A percentile compares a stretch with the other conserved stretches of the same genome.
Evolutionary conservation across 257 asterid species (phyloP).

Genomic region (Verbena officinalis): DNA sequence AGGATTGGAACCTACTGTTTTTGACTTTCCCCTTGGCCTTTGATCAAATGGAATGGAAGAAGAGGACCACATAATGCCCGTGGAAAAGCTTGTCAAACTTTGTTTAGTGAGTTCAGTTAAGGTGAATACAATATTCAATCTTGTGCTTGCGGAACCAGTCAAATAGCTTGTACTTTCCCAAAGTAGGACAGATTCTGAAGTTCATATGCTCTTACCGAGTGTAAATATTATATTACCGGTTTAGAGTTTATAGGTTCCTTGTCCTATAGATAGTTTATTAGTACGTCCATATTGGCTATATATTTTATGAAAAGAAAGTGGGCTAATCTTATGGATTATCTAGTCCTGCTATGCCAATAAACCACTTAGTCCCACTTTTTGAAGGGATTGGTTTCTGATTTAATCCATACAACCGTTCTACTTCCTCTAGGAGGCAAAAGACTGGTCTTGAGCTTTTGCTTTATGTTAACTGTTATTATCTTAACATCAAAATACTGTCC

Average conservation of each 20-base stretch:
- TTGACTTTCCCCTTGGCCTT: background rate
- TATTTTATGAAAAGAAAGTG: too few species aligned
- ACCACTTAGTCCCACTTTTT: background rate
- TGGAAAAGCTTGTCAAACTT: background rate
- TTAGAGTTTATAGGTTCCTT: conserved; percentile 15
- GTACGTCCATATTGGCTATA: too few species aligned
- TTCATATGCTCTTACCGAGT: background rate
- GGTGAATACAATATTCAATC: background rate
- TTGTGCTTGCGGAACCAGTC: background rate
- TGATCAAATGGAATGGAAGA: background rate
- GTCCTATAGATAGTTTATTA: too few species aligned
- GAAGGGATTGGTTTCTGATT: conserved; percentile 1
- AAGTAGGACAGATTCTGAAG: background rate
- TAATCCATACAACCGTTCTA: background rate
- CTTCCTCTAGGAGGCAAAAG: background rate
- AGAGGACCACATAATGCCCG: background rate
- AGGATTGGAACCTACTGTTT: background rate
- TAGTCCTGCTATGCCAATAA: background rate
- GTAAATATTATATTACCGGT: background rate
- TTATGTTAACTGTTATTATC: background rate
- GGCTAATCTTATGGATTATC: background rate
- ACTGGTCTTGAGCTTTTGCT: background rate
- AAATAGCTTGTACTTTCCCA: background rate
- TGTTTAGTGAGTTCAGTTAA: background rate
- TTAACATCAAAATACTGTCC: too few species aligned